Base-by-base conservation (phyloP, 108 stramenopile species). In the Skeletonema marinoi region DNA sequence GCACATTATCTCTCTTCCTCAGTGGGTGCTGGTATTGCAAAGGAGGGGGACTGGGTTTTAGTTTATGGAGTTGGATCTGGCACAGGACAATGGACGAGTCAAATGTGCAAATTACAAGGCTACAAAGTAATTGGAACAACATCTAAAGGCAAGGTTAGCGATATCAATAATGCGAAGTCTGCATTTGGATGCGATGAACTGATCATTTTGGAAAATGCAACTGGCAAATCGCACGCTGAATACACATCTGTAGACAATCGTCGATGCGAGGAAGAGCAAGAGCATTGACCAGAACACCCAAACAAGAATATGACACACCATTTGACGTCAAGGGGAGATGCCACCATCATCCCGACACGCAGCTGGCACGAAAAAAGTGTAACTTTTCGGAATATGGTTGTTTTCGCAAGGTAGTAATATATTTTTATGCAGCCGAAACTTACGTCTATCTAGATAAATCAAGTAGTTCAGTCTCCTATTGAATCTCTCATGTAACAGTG, bases 71-170 rank as follows among this genome's bases (percentile, higher is more conserved):
- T 85, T 51, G 88, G 87, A 4, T 83, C 87, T 17, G 90, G 87
- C 14, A 91, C 90, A n/a, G 75, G 88, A 62, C 90, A 91, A 69
- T 83, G 87, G 80, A 83, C 87, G 2, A 83, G 80, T 25, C 88
- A 89, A 70, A 87, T 91, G 82, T 85, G 86, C 56, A 82, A 85
- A 68, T 32, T 80, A 12, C 69, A 64, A 6, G 90, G 90, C 35
- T 83, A 65, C 80, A 85, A 76, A 42, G 88, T 89, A 6, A 88
- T 89, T 78, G 90, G 90, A 29, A 76, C 65, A 25, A 77, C 75
- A 31, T 65, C 75, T 66, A 85, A 80, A 76, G 77, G 72, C 21
- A 90, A 90, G 66, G 65, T 39, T 17, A 60, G 78, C 29, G 88
- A 75, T 16, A 32, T 50, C 42, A 32, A 25, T 54, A 8, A 21